Base-by-base conservation (phyloP, 1,284 basidiomycete species). In the Phellopilus nigrolimitatus region DNA sequence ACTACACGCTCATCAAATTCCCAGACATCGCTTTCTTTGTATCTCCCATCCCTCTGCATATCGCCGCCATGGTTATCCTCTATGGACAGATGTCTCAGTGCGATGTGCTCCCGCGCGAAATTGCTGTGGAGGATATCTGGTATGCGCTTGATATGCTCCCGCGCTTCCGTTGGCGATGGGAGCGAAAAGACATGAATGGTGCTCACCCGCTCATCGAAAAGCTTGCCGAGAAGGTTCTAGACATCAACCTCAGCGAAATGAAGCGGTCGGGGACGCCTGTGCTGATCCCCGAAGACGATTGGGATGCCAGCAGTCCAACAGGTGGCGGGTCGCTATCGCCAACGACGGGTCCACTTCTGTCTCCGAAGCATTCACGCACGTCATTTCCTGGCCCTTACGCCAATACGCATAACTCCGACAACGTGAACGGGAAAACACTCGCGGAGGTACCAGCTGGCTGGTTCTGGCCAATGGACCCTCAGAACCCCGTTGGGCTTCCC, bases 121-220 rank as follows among this genome's bases (percentile, higher is more conserved):
- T 79, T 40, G 87, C 84, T 37, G 70, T 87, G 31, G 83, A 89
- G 64, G 88, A 91, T 60, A 77, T 91, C 17, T 86, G 83, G 79
- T 79, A 87, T 66, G 88, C 88, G 33, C 77, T 91, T 21, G 83
- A 88, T 63, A 87, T 90, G 79, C 78, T 91, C 6, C 88, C 88
- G 3, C 80, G 82, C 34, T 85, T 89, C 75, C 80, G 88, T 48
- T 91, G 88, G 88, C 79, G 86, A 56, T 91, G 88, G 88, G 85
- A 89, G 61, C 78, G 87, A 42, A 88, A 83, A 63, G 88, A 90
- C 61, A 66, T 79, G 53, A 80, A 80, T 46, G 84, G 83, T 38
- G 82, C 80, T 1, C 87, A 89, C 60, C 88, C 88, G n/a, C 75
- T 88, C 48, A 88, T 90, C 52, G 79, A 84, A 13, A 82, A 79